A percentile compares a stretch with the other conserved stretches of the same genome.
These are phyloP conservation scores for Sporothrix sp. DNA, from an alignment of 2,329 filamentous ascomycete species.

Conservation along the genomic window DNA sequence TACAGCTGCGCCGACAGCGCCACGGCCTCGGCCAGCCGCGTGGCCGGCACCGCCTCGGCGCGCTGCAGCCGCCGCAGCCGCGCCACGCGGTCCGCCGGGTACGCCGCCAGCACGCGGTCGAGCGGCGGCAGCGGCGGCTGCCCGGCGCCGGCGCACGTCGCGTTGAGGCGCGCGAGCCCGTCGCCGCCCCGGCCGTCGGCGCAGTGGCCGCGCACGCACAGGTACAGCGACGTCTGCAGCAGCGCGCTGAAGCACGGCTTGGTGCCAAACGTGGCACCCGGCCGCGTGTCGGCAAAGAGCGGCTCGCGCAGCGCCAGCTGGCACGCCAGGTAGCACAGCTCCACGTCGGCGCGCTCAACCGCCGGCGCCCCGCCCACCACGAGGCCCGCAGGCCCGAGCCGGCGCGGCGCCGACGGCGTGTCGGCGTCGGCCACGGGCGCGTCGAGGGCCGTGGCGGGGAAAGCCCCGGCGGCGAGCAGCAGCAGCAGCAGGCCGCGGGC, in stretches of 20 bases:
- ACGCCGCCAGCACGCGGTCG: slow-evolving; percentile 24
- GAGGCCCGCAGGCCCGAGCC: neutral
- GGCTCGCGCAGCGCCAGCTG: slow-evolving; percentile 9
- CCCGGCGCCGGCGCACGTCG: slow-evolving; percentile 25
- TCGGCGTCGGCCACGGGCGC: neutral
- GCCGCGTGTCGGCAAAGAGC: slow-evolving; percentile 3
- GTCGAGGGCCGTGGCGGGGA: neutral
- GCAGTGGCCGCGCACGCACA: slow-evolving; percentile 31
- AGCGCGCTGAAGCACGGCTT: slow-evolving; percentile 12
- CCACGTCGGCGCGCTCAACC: neutral
- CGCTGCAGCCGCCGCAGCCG: slow-evolving; percentile 23
- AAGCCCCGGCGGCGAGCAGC: neutral
- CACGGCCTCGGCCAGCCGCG: slow-evolving; percentile 23
- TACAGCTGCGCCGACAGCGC: slow-evolving; percentile 29
- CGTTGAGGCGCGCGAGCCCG: slow-evolving; percentile 24
- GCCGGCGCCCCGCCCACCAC: neutral
- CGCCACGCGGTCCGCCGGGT: slow-evolving; percentile 26
- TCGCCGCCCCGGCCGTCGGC: slow-evolving; percentile 6
- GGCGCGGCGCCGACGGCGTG: neutral
- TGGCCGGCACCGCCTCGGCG: slow-evolving; percentile 19
- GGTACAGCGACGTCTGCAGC: slow-evolving; percentile 22
- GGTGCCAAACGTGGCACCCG: neutral
- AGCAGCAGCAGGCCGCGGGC: neutral
- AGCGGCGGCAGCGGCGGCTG: slow-evolving; percentile 26
- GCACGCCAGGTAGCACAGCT: slow-evolving; percentile 7